phyloP scores from a whole-genome alignment of 2,329 filamentous ascomycete species.

The Colletotrichum liriopes region DNA sequence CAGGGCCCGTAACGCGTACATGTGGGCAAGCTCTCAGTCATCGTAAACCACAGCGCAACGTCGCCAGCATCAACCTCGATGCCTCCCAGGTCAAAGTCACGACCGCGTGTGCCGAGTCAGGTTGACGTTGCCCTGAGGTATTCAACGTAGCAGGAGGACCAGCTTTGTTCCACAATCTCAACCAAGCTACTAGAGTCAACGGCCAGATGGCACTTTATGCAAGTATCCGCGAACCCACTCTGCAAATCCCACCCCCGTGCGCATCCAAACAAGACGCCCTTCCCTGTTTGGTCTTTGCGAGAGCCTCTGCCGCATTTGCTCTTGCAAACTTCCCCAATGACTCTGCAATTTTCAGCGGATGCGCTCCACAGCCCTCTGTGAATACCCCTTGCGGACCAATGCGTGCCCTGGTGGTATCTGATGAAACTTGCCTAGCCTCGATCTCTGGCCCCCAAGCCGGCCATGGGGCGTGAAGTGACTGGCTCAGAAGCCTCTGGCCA shows the following conservation, averaged over 20 bases:
- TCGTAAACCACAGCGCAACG: not conserved
- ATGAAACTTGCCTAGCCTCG: slow-evolving; percentile 58
- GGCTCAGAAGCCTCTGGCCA: slow-evolving; percentile 2
- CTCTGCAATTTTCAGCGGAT: slow-evolving; percentile 47
- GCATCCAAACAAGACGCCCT: slow-evolving; percentile 40
- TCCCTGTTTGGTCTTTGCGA: slow-evolving; percentile 58
- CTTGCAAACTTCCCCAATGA: slow-evolving; percentile 57
- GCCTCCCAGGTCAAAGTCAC: slow-evolving; percentile 11
- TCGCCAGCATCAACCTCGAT: slow-evolving; percentile 15
- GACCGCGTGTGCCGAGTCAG: slow-evolving; percentile 72
- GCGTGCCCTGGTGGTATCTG: slow-evolving; percentile 54
- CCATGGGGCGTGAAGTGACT: slow-evolving; percentile 24
- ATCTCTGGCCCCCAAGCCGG: slow-evolving; percentile 45
- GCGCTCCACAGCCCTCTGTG: slow-evolving; percentile 59
- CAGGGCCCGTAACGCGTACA: not conserved
- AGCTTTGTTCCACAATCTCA: slow-evolving; percentile 63
- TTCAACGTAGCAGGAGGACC: slow-evolving; percentile 46
- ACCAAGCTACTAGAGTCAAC: slow-evolving; percentile 39
- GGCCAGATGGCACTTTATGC: slow-evolving; percentile 62
- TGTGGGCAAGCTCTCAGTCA: slow-evolving; percentile 5
- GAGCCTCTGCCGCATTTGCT: slow-evolving; percentile 56
- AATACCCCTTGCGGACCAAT: slow-evolving; percentile 56
- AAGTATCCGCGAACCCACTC: slow-evolving; percentile 57
- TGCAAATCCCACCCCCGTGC: slow-evolving; percentile 33
- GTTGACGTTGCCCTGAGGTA: slow-evolving; percentile 44